phyloP scores from a whole-genome alignment of 805 yeast genomes.

The Myxozyma sirexii region DNA sequence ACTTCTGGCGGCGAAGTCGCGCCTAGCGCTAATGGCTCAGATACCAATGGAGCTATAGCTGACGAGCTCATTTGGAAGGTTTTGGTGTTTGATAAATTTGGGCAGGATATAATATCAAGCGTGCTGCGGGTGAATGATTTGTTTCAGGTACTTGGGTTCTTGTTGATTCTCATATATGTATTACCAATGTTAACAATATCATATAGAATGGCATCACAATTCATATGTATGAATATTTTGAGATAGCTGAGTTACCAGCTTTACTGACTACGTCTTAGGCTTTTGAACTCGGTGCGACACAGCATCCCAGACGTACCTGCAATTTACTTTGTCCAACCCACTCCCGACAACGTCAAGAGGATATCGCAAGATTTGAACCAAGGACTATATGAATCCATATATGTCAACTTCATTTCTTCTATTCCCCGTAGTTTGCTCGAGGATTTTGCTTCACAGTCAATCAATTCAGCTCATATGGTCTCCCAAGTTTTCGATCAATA shows the following conservation, averaged over 20 bases:
- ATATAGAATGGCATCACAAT: slow-evolving; percentile 81
- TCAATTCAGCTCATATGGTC: slow-evolving; percentile 66
- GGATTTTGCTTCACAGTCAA: slow-evolving; percentile 75
- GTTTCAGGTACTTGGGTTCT: slow-evolving; percentile 45
- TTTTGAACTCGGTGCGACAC: slow-evolving; percentile 71
- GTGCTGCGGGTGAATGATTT: slow-evolving; percentile 92
- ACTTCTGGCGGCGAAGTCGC: slow-evolving; percentile 46
- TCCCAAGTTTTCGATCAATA: slow-evolving; percentile 94
- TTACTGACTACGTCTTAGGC: slow-evolving; percentile 22
- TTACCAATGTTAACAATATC: background rate
- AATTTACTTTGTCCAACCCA: slow-evolving; percentile 88
- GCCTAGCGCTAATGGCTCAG: slow-evolving; percentile 52
- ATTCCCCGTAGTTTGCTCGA: slow-evolving; percentile 79
- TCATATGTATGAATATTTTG: slow-evolving; percentile 53
- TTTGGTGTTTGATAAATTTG: slow-evolving; percentile 74
- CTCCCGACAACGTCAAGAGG: slow-evolving; percentile 66
- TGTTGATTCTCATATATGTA: background rate
- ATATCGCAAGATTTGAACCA: slow-evolving; percentile 68
- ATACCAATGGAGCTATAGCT: slow-evolving; percentile 42
- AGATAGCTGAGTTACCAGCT: background rate
- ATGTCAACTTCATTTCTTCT: slow-evolving; percentile 83
- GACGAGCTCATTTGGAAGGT: slow-evolving; percentile 90
- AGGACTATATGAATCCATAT: slow-evolving; percentile 76
- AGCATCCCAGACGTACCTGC: slow-evolving; percentile 93
- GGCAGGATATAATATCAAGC: slow-evolving; percentile 85